phyloP scores from a whole-genome alignment of 352 stramenopile genomes.

The Elongisporangium undulatum region DNA sequence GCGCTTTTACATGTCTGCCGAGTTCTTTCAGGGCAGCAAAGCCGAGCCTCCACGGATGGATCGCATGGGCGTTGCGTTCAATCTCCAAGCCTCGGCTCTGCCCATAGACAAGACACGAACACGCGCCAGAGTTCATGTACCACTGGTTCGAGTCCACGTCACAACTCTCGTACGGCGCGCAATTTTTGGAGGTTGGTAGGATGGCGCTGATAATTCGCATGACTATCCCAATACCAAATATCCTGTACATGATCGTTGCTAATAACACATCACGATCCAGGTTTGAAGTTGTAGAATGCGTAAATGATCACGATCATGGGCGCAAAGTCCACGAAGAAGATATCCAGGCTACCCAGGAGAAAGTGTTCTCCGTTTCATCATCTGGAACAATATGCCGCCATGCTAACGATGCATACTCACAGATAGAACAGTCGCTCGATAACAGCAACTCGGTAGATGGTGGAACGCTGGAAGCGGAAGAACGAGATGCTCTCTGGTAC shows the following conservation, averaged over 20 bases:
- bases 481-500: constrained; percentile 49
- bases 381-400: no score
- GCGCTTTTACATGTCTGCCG: no score
- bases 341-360: constrained; percentile 22
- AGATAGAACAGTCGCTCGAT: constrained; percentile 37
- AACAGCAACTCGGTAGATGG: constrained; percentile 19
- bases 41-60: no score
- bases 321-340: constrained; percentile 48
- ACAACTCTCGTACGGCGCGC: constrained; percentile 23
- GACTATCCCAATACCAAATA: constrained; percentile 22
- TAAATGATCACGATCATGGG: constrained; percentile 36
- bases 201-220: constrained; percentile 26
- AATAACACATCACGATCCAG: constrained; percentile 31
- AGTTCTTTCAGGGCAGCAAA: no score
- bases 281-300: constrained; percentile 29
- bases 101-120: constrained; percentile 39
- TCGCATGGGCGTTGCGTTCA: no score
- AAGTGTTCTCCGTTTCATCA: background rate
- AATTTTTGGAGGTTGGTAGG: constrained; percentile 20
- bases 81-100: no score
- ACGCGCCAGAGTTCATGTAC: constrained; percentile 15
- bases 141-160: constrained; percentile 36
- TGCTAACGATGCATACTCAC: constrained; percentile 6
- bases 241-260: no score
- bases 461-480: constrained; percentile 38